A percentile compares a stretch with the other conserved stretches of the same genome.
Conservation (phyloP, 169 alveolate genomes). For the Plasmodium coatneyi region DNA sequence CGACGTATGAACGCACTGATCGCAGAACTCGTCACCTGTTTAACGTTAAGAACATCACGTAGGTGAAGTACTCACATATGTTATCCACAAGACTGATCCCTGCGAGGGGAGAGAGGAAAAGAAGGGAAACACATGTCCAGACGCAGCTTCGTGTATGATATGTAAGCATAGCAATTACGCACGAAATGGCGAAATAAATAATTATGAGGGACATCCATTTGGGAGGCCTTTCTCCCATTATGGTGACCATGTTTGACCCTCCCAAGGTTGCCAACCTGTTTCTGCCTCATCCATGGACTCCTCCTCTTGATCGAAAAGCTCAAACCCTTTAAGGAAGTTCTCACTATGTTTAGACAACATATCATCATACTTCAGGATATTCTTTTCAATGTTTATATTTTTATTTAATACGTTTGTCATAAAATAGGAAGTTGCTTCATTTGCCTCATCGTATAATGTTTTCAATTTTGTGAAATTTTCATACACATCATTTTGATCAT, state of each 20-base stretch:
- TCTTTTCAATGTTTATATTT: slow-evolving; percentile 11
- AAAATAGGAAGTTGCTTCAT: slow-evolving; percentile 8
- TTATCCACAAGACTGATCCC: slow-evolving; percentile 17
- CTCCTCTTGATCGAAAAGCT: slow-evolving; percentile 32
- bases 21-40: background rate
- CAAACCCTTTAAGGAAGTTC: slow-evolving; percentile 13
- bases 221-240: background rate
- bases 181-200: background rate
- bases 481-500: background rate
- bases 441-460: slow-evolving; percentile 39
- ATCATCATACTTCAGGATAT: slow-evolving; percentile 44
- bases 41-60: slow-evolving; percentile 42
- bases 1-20: background rate
- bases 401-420: slow-evolving; percentile 40
- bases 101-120: background rate
- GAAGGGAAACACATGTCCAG: background rate
- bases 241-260: background rate
- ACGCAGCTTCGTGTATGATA: background rate
- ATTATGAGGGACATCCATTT: background rate
- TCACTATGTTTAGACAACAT: slow-evolving; percentile 50
- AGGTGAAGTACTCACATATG: slow-evolving; percentile 54
- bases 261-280: background rate
- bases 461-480: slow-evolving; percentile 23
- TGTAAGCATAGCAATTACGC: background rate
- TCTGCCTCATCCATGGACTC: background rate